phyloP scores from a whole-genome alignment of 2,329 filamentous ascomycete genomes.

The Hymenoscyphus fructigenus region DNA sequence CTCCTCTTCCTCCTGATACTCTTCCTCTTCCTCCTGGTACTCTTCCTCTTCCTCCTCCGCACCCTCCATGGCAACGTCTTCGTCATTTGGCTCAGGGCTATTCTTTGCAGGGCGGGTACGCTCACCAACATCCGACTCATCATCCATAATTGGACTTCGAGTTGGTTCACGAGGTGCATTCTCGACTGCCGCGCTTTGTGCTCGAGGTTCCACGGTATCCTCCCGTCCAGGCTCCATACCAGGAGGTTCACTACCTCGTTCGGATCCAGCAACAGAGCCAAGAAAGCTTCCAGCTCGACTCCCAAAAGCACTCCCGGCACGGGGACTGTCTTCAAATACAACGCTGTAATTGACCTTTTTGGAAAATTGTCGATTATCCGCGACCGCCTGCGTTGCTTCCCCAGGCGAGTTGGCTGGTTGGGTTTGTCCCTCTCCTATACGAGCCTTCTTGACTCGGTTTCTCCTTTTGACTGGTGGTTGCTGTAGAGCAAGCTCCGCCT shows the following conservation, averaged over 20 bases:
- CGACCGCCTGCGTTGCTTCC: conserved; percentile 64
- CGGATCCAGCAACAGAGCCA: conserved; percentile 9
- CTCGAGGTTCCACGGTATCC: neutral
- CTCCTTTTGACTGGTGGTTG: conserved; percentile 57
- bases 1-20: neutral
- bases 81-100: neutral
- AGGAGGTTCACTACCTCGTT: neutral
- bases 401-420: conserved; percentile 67
- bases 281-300: conserved; percentile 45
- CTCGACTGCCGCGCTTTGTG: neutral
- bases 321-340: conserved; percentile 48
- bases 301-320: conserved; percentile 45
- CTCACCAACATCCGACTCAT: neutral
- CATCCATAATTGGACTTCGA: neutral
- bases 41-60: neutral
- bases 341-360: conserved; percentile 74
- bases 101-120: neutral
- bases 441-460: conserved; percentile 53
- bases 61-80: neutral
- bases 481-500: conserved; percentile 62
- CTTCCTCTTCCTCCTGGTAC: neutral
- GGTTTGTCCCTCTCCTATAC: conserved; percentile 64
- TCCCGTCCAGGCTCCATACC: neutral
- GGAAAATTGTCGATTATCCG: conserved; percentile 64
- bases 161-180: neutral